Percentiles rank a stretch among this genome's conserved stretches.
phyloP scores from a whole-genome alignment of 495 filamentous ascomycete species.

The Talaromyces liani region DNA sequence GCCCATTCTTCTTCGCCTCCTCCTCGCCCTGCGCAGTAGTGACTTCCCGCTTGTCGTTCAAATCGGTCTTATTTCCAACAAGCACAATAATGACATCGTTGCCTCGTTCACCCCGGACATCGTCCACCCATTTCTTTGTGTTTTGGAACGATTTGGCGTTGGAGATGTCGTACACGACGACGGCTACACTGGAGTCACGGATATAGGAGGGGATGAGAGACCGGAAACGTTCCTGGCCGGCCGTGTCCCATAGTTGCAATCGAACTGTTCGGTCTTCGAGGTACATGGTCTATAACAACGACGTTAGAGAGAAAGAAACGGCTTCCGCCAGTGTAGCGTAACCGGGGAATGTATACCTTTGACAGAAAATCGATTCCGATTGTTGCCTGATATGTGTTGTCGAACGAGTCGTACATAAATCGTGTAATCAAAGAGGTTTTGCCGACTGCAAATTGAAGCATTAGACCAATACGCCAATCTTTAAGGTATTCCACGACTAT shows the following conservation, averaged over 20 bases:
- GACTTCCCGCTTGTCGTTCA: constrained; percentile 95
- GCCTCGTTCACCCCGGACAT: constrained; percentile 90
- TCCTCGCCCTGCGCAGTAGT: constrained; percentile 92
- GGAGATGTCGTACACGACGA: constrained; percentile 98
- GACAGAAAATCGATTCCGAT: constrained; percentile 99
- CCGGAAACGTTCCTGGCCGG: constrained; percentile 94
- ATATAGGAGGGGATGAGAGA: constrained; percentile 97
- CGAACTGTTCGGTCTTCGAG: constrained; percentile 97
- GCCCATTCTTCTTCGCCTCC: constrained; percentile 92
- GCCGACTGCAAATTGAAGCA: constrained; percentile 54
- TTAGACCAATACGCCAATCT: constrained; percentile 7
- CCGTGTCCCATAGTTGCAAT: constrained; percentile 96
- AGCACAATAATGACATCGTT: constrained; percentile 98
- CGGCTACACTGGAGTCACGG: constrained; percentile 90
- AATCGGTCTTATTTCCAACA: constrained; percentile 97
- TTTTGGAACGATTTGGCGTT: constrained; percentile 95
- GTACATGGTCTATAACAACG: constrained; percentile 78
- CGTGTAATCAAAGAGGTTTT: constrained; percentile 98
- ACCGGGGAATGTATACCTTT: constrained; percentile 54
- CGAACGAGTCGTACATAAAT: constrained; percentile 99
- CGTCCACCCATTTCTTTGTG: constrained; percentile 98
- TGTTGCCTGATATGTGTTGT: constrained; percentile 99
- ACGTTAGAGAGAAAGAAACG: not conserved
- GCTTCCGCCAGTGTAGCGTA: not conserved
- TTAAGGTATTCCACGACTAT: not conserved